phyloP scores from a whole-genome alignment of 2,329 filamentous ascomycete species.

The Stylonectria norvegica region DNA sequence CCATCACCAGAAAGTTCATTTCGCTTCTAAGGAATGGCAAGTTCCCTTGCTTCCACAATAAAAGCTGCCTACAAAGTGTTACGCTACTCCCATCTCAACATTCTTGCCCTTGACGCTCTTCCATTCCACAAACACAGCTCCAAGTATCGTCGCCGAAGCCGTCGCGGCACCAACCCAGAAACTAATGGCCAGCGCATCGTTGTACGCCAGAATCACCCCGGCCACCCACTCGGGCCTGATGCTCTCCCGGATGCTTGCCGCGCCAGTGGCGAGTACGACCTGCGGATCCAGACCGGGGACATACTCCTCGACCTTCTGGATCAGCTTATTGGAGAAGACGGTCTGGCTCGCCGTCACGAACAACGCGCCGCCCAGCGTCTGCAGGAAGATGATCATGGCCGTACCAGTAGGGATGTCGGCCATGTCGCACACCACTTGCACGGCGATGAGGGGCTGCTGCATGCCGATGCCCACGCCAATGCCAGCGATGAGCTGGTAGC shows the following conservation, averaged over 20 bases:
- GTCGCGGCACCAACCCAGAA: constrained; percentile 45
- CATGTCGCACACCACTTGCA: constrained; percentile 35
- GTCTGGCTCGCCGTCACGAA: constrained; percentile 49
- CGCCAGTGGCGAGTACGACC: constrained; percentile 34
- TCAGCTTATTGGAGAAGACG: constrained; percentile 48
- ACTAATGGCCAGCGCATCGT: constrained; percentile 40
- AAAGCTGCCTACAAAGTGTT: neutral
- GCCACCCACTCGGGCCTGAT: constrained; percentile 30
- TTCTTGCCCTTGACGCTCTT: constrained; percentile 57
- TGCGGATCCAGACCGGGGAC: constrained; percentile 35
- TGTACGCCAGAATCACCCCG: constrained; percentile 41
- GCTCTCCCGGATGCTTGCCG: constrained; percentile 33
- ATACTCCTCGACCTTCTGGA: constrained; percentile 34
- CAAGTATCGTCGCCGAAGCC: constrained; percentile 42
- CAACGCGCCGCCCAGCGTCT: constrained; percentile 40
- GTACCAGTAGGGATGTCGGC: constrained; percentile 35
- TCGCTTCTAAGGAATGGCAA: constrained; percentile 3
- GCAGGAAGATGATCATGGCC: constrained; percentile 30
- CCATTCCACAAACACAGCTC: constrained; percentile 47
- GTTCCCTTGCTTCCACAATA: too few species aligned
- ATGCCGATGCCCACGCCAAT: constrained; percentile 40
- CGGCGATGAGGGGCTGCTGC: constrained; percentile 45
- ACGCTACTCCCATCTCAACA: constrained; percentile 27
- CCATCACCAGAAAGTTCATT: too few species aligned
- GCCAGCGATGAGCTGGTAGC: constrained; percentile 38